Evolutionary conservation across 2,329 filamentous ascomycete genomes (phyloP).

Genomic region (Boeremia lycopersici): DNA sequence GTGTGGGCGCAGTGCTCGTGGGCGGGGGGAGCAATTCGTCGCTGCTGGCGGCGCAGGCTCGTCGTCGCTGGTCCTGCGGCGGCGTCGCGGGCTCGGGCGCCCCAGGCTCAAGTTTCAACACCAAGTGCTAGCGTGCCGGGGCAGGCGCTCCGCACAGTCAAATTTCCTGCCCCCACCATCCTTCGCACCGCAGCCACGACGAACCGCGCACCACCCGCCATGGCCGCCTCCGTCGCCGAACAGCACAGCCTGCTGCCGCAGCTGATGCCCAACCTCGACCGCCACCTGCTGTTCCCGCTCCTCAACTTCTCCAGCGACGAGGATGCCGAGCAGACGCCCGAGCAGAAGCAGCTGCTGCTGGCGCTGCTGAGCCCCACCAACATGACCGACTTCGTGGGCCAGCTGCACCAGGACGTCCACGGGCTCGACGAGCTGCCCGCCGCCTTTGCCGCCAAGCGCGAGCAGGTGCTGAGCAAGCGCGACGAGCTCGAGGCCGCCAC

Average conservation of each 20-base stretch:
- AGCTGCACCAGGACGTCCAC: conserved; percentile 88
- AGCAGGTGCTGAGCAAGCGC: conserved; percentile 83
- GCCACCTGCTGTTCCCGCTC: conserved; percentile 94
- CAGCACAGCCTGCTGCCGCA: conserved; percentile 84
- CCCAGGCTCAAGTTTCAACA: conserved; percentile 28
- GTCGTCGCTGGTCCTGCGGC: neutral
- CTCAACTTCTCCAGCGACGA: conserved; percentile 88
- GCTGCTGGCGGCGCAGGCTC: too few relatives aligned
- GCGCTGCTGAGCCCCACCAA: conserved; percentile 95
- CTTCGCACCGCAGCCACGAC: conserved; percentile 19
- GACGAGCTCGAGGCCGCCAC: conserved; percentile 87
- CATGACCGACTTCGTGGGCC: conserved; percentile 98
- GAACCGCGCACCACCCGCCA: conserved; percentile 17
- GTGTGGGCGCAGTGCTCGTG: conserved; percentile 18
- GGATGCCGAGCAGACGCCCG: conserved; percentile 74
- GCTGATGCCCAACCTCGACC: conserved; percentile 89
- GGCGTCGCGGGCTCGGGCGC: neutral
- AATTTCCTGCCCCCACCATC: conserved; percentile 15
- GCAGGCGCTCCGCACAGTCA: conserved; percentile 45
- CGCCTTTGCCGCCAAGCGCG: conserved; percentile 87
- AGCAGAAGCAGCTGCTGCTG: conserved; percentile 86
- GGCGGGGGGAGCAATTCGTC: neutral
- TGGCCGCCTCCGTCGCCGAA: conserved; percentile 63
- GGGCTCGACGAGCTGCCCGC: conserved; percentile 76
- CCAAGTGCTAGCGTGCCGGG: conserved; percentile 46